Evolutionary conservation across 2,329 filamentous ascomycete genomes (phyloP).

Genomic region (Xylariaceae sp.): DNA sequence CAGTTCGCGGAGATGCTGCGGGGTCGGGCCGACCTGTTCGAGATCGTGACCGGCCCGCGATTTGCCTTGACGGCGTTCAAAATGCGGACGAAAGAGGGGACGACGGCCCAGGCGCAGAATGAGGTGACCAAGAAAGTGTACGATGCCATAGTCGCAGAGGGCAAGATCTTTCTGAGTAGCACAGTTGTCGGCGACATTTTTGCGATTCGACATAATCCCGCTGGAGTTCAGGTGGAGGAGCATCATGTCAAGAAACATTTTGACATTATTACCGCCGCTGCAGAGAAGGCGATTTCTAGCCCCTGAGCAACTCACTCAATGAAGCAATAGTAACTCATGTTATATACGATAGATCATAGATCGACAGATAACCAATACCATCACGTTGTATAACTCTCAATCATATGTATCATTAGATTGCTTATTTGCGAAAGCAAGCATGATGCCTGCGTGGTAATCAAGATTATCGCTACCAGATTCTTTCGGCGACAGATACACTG

Average conservation of each 20-base stretch:
- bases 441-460: no score
- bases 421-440: no score
- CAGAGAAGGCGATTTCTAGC: slow-evolving; percentile 47
- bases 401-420: no score
- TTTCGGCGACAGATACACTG: no score
- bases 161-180: slow-evolving; percentile 79
- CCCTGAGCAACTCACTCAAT: no score
- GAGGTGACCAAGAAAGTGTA: slow-evolving; percentile 69
- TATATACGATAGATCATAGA: no score
- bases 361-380: no score
- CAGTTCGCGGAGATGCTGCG: slow-evolving; percentile 60
- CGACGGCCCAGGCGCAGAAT: slow-evolving; percentile 41
- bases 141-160: slow-evolving; percentile 66
- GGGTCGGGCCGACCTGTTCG: slow-evolving; percentile 64
- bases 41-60: slow-evolving; percentile 66
- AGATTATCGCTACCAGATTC: no score
- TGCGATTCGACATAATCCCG: slow-evolving; percentile 78
- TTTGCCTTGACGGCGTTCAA: slow-evolving; percentile 79
- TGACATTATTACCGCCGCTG: slow-evolving; percentile 62
- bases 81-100: slow-evolving; percentile 41
- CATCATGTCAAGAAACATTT: slow-evolving; percentile 70
- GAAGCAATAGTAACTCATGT: no score
- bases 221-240: slow-evolving; percentile 65
- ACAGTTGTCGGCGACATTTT: slow-evolving; percentile 69
- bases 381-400: no score